Conservation (phyloP, 2,329 filamentous ascomycete species). For the Venturia nashicola region DNA sequence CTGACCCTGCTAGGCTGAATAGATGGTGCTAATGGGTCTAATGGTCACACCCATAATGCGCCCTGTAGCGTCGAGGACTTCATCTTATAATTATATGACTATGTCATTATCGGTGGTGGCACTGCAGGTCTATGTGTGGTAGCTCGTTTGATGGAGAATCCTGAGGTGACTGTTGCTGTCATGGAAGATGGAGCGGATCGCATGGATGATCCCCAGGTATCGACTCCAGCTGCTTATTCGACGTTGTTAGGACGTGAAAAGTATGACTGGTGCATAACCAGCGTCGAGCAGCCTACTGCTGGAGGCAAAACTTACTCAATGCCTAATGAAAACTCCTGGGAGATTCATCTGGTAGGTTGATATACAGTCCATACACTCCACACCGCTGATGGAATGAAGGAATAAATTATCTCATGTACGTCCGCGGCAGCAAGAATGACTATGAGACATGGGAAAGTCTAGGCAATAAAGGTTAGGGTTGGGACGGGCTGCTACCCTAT, state of each 20-base stretch:
- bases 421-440: no score
- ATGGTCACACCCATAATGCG: no score
- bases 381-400: no score
- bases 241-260: not conserved
- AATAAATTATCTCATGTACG: no score
- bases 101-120: not conserved
- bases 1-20: no score
- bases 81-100: no score
- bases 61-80: no score
- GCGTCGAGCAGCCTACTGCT: not conserved
- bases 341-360: not conserved
- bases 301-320: constrained; percentile 13
- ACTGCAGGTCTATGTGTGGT: not conserved
- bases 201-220: not conserved
- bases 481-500: constrained; percentile 18
- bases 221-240: not conserved
- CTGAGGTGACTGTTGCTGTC: not conserved
- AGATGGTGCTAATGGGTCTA: no score
- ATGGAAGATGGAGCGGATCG: not conserved
- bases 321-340: constrained; percentile 18
- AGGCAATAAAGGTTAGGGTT: constrained; percentile 16
- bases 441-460: not conserved
- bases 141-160: not conserved
- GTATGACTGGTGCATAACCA: not conserved
- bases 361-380: no score